Conservation (phyloP, 768 basidiomycete genomes). For the Suillus brevipes region DNA sequence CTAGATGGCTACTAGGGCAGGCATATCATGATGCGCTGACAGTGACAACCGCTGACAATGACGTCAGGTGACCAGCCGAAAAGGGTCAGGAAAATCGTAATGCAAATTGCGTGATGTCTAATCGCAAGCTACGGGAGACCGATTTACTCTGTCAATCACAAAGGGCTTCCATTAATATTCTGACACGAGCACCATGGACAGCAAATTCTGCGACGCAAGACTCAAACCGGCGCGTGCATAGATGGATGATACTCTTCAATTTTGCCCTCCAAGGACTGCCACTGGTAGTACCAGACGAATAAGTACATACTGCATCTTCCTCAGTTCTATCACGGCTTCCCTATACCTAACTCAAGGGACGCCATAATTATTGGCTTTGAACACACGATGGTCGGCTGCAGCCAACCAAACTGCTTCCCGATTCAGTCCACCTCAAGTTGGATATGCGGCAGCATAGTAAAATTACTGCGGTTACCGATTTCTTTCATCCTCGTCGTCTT, state of each 20-base stretch:
- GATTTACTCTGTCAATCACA: not conserved
- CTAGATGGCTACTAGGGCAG: not conserved
- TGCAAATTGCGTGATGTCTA: not conserved
- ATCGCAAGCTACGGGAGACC: not conserved
- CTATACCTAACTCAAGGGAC: not conserved
- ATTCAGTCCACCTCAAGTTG: not conserved
- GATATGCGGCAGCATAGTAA: not conserved
- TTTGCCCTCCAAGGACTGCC: not conserved
- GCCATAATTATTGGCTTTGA: not conserved
- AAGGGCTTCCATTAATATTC: not conserved
- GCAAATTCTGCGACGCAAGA: not conserved
- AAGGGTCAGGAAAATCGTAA: not conserved
- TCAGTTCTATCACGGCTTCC: not conserved
- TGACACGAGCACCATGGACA: not conserved
- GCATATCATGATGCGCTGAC: not conserved
- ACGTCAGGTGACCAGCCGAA: not conserved
- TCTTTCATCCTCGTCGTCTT: not conserved
- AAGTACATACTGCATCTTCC: not conserved
- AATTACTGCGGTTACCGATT: not conserved
- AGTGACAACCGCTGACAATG: not conserved
- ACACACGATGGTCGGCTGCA: not conserved
- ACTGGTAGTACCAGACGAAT: not conserved
- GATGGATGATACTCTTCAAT: not conserved
- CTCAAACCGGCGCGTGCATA: not conserved
- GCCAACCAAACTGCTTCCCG: not conserved